Percentiles rank a stretch among this genome's conserved stretches.
These are phyloP conservation scores for Agrocybe praecox DNA, from an alignment of 768 basidiomycete species.

Conservation along the genomic window DNA sequence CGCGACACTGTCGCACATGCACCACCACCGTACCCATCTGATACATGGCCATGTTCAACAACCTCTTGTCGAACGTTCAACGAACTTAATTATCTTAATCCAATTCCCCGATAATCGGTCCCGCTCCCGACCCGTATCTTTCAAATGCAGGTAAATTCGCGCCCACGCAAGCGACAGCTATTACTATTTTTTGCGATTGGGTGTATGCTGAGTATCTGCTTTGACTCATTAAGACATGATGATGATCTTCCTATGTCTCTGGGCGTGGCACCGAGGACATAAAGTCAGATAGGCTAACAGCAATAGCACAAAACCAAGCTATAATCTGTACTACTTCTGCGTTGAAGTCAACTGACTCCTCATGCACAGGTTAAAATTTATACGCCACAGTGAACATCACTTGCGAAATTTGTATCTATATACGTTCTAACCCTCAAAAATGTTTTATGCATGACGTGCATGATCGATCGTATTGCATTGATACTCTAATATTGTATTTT, in stretches of 20 bases:
- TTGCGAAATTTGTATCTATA: not conserved
- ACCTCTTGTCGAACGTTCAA: not conserved
- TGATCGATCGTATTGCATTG: not conserved
- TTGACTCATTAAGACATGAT: not conserved
- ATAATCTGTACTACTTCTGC: not conserved
- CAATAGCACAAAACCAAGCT: not conserved
- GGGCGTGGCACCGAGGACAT: not conserved
- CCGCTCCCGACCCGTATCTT: not conserved
- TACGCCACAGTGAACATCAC: not conserved
- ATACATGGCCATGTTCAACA: not conserved
- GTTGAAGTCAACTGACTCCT: conserved; percentile 1
- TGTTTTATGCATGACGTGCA: not conserved
- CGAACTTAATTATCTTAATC: not conserved
- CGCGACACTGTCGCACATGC: not conserved
- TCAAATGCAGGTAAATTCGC: not conserved
- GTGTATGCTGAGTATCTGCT: not conserved
- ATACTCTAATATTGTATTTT: not conserved
- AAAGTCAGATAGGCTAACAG: not conserved
- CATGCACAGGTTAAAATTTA: not conserved
- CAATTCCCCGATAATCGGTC: not conserved
- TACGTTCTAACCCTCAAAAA: not conserved
- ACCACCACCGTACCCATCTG: no score
- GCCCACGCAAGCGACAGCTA: not conserved
- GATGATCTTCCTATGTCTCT: not conserved
- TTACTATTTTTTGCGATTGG: not conserved